Evolutionary conservation across 2,329 filamentous ascomycete species (phyloP), one percentile per base, ranked within the genome.

Genomic region (Fusarium tuaranense): DNA sequence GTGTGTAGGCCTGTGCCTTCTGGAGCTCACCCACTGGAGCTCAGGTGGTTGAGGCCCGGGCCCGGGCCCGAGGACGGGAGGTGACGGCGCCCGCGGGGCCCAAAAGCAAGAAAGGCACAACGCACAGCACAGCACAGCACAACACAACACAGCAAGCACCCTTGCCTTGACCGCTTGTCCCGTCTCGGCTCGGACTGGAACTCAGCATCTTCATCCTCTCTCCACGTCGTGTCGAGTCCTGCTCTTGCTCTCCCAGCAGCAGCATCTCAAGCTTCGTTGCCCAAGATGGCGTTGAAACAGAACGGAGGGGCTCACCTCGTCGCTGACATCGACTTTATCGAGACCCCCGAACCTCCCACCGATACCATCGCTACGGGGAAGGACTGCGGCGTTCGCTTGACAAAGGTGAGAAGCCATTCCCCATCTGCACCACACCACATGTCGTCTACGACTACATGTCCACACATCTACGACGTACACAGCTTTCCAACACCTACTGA

Each of bases 311-410:
- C 74, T 64, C 76, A 78, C 65, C 69, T 78, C 34, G 68, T 67
- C 10, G 68, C 53, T 32, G 76, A 78, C 27, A 69, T 77, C 59
- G 66, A 77, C 30, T 78, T 78, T 34, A 78, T 78, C 64, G 32
- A 61, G 36, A 78, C 76, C 18, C 76, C 74, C 12, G 39, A 58
- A 48, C 32, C 75, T 48, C 55, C 76, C 7, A 57, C 46, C n/a
- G 70, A 75, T 7, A 70, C 68, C 8, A 64, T 78, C 22, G 44
- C 57, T 1, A 76, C 72, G 0, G 76, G 68, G n/a, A 70, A 64
- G 36, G 36, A 39, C 7, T 76, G 75, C 4, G 76, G 76, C 25
- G 69, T 78, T 25, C 57, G 63, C 1, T 34, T 76, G 16, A 74
- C 76, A 18, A 63, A 73, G 25, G 76, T 70, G 71, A 25, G 74